Base-by-base conservation (phyloP, 225 moss, liverwort and hornwort genomes). In the Straminergon stramineum region DNA sequence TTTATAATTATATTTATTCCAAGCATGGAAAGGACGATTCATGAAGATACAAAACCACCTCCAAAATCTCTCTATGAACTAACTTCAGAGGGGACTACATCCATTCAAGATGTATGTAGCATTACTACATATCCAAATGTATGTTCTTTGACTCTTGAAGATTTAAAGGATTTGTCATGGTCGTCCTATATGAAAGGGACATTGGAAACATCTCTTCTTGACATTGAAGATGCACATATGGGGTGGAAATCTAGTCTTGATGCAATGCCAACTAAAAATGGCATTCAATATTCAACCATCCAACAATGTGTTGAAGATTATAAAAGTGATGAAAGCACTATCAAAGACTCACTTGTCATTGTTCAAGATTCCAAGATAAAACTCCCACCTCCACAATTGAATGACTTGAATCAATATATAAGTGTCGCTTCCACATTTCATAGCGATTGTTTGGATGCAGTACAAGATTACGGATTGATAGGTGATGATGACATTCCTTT, bases 21-120 rank as follows among this genome's bases (percentile, higher is more conserved):
- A 35, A 30, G 2, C 1, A 6, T 7, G 1, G 10, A 48, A 67
- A 27, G 1, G 16, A 48, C 2, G 5, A 35, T 8, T 18, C 4
- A 11, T 27, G 6, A 26, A 27, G 3, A 53, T 41, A 45, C 17
- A 82, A 64, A 1, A 9, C 23, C 6, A 32, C 43, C 8, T 81
- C 2, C 43, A 30, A 74, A 22, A 56, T 41, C 5, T 24, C 7
- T 64, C 5, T 11, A 81, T 10, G 31, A 66, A 21, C 5, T 73
- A 37, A 48, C 35, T 57, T 61, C 65, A 48, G 14, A 17, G 7
- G 22, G 21, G 8, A 13, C 7, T 57, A 37, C n/a, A 66, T 66
- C 23, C 0, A 75, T 75, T 66, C 35, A 90, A 63, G 3, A 30
- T 31, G 4, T 75, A 27, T 90, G n/a, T 24, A 58, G 4, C 5